A percentile compares a stretch with the other conserved stretches of the same genome.
phyloP scores from a whole-genome alignment of 768 basidiomycete genomes.

The Mycena capillaripes region DNA sequence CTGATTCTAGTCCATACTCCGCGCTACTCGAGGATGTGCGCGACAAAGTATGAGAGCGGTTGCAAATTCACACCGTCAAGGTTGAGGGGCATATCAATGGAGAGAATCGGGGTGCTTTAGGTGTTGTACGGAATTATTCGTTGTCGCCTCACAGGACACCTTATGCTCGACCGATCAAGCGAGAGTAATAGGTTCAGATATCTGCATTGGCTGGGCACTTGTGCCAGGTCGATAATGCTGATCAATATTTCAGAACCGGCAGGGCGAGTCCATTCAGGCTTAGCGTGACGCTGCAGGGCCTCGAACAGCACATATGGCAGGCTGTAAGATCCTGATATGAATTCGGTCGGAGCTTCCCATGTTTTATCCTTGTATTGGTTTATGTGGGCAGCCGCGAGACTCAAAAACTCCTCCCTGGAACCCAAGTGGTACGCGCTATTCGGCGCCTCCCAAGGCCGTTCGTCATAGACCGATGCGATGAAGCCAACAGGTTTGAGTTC shows the following conservation, averaged over 20 bases:
- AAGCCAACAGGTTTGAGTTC: not conserved
- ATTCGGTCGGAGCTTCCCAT: not conserved
- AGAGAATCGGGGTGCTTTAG: too few relatives aligned
- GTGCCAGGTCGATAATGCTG: conserved; percentile 13
- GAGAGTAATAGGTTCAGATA: too few relatives aligned
- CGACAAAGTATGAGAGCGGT: too few relatives aligned
- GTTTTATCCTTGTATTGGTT: not conserved
- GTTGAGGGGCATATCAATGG: too few relatives aligned
- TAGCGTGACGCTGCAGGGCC: not conserved
- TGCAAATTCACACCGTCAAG: too few relatives aligned
- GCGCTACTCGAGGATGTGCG: not conserved
- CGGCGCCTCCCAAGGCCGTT: not conserved
- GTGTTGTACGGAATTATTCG: too few relatives aligned
- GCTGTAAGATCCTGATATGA: conserved; percentile 18
- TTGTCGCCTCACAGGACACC: too few relatives aligned
- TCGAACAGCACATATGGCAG: conserved; percentile 12
- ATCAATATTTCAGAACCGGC: not conserved
- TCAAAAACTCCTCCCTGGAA: not conserved
- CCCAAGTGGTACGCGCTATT: not conserved
- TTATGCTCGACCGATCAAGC: too few relatives aligned
- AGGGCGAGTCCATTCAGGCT: too few relatives aligned
- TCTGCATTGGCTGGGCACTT: too few relatives aligned
- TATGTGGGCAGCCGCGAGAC: not conserved
- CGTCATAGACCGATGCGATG: not conserved
- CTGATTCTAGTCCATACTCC: not conserved